Evolutionary conservation across 768 basidiomycete genomes (phyloP), one percentile per base, ranked within the genome.

Genomic region (Rubroboletus pulcherrimus): DNA sequence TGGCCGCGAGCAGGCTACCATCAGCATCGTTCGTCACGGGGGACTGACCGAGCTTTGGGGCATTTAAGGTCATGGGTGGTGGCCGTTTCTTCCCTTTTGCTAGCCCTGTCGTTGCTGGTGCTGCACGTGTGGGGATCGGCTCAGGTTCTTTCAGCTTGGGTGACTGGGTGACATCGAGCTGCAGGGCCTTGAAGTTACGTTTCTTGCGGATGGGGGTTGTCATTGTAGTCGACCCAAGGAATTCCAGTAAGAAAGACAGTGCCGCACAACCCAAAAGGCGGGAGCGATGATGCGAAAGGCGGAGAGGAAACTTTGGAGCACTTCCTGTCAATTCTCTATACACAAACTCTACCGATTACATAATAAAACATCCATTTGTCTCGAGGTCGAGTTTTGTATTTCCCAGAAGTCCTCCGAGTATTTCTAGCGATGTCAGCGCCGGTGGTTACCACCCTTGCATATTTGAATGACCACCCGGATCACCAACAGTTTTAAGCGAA

Each of bases 171-270:
- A 87, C 84, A 62, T 82, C 78, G 68, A 94, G 84, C 74, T 87
- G 84, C 9, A 94, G 81, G 38, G 81, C 85, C 74, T 92, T 93
- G 81, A 92, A 93, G 70, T 94, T 94, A 59, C 92, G 85, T 72
- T 94, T 94, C 80, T 92, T 91, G 73, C 91, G 87, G 58, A 91
- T 82, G 51, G 87, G 84, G 38, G 81, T 81, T 38, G 76, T 71
- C 77, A 79, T 79, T 30, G 48, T 59, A 33, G 24, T 5, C 19
- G 42, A 56, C 56, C 48, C 47, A 40, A 40, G 34, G 24, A 47
- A 26, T 29, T 44, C 21, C 55, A 57, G 49, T 35, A 57, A 42
- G 38, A 61, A 46, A 45, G 48, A 51, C 29, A 12, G 49, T 50
- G 29, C 5, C 29, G 17, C 54, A 47, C 37, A 39, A 26, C 34